Percentiles rank a stretch among this genome's conserved stretches.
Conservation (phyloP, 164 flowering plant genomes). For the Vitis vinifera region DNA sequence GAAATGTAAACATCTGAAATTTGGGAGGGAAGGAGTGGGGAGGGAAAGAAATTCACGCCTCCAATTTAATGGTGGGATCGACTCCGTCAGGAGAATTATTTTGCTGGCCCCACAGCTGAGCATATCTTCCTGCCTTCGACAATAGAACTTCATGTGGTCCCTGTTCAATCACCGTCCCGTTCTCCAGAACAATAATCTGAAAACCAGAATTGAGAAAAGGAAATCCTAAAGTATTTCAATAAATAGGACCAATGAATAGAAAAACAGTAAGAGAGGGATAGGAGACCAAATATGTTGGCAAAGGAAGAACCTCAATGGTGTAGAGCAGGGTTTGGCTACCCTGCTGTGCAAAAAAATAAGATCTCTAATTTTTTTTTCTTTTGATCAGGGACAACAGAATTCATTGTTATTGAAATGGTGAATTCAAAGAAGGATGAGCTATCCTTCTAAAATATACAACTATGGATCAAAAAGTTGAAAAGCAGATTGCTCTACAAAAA, state of each 20-base stretch:
- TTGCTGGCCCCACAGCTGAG: conserved; percentile 97
- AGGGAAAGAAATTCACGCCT: conserved; percentile 10
- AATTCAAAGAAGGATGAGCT: no score
- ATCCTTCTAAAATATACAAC: no score
- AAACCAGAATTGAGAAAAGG: conserved; percentile 1
- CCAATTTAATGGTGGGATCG: conserved; percentile 49
- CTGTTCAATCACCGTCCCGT: conserved; percentile 87
- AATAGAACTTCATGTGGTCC: conserved; percentile 87
- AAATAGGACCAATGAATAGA: not conserved
- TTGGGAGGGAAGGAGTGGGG: not conserved
- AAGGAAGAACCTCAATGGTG: no score
- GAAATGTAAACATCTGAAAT: not conserved
- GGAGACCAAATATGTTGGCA: no score
- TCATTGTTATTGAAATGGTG: no score
- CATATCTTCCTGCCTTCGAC: conserved; percentile 78
- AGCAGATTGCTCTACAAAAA: no score
- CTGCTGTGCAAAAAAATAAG: no score
- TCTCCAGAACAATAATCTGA: conserved; percentile 94
- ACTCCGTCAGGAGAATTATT: conserved; percentile 55
- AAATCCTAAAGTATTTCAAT: not conserved
- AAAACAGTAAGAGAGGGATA: not conserved
- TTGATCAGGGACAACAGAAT: no score
- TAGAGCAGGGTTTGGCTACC: no score
- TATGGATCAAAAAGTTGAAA: no score
- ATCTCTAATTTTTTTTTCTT: no score